Evolutionary conservation across 2,329 filamentous ascomycete genomes (phyloP).

Genomic region (Ceratocystis albifundus): DNA sequence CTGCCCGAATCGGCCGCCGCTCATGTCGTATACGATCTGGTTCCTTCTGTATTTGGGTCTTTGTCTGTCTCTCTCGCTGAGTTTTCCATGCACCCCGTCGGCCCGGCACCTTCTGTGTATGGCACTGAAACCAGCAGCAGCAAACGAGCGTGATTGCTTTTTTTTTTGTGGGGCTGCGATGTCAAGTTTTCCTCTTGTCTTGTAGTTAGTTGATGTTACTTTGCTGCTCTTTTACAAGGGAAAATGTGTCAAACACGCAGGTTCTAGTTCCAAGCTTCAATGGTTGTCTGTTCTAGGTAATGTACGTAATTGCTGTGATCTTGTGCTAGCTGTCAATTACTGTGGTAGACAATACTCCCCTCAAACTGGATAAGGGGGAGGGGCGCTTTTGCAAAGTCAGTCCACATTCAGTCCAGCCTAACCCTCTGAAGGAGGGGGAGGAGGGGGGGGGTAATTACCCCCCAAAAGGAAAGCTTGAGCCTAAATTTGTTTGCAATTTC

Average conservation of each 20-base stretch:
- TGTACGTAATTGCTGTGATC: not conserved
- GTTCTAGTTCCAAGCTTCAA: too few species aligned
- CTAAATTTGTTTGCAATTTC: conserved; percentile 9
- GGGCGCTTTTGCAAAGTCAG: not conserved
- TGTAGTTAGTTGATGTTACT: not conserved
- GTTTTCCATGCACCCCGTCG: not conserved
- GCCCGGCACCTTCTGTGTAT: not conserved
- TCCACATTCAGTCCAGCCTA: conserved; percentile 1
- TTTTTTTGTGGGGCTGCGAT: not conserved
- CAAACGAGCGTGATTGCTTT: not conserved
- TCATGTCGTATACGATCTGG: not conserved
- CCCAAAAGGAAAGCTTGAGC: conserved; percentile 7
- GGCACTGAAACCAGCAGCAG: not conserved
- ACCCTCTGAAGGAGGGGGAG: too few species aligned
- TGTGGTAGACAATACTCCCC: not conserved
- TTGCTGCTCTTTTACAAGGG: too few species aligned
- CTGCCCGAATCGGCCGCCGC: not conserved
- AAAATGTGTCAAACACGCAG: too few species aligned
- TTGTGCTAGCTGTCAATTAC: not conserved
- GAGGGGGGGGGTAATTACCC: not conserved
- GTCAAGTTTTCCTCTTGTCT: not conserved
- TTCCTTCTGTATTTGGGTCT: not conserved
- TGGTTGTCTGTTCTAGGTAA: too few species aligned
- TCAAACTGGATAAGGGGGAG: too few species aligned
- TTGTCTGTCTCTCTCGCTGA: not conserved